Evolutionary conservation across 495 filamentous ascomycete species (phyloP).

Genomic region (Neurospora pannonica): DNA sequence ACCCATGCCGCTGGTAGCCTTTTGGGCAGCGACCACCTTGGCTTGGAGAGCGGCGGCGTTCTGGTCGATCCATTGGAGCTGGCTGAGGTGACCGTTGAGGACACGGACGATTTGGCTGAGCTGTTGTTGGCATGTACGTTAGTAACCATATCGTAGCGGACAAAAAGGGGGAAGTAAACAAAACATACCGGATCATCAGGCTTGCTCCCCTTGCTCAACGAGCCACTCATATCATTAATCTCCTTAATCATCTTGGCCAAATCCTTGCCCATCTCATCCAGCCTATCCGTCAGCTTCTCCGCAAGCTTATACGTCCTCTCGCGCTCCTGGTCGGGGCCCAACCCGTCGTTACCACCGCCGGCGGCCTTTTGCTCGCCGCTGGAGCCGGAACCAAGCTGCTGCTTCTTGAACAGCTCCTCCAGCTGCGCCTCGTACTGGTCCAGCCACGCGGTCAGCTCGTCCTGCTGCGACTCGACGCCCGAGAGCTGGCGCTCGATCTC

Average conservation of each 20-base stretch:
- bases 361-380: slow-evolving; percentile 19
- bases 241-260: slow-evolving; percentile 93
- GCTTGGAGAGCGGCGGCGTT: slow-evolving; percentile 68
- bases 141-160: not conserved
- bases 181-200: slow-evolving; percentile 78
- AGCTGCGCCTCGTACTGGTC: slow-evolving; percentile 86
- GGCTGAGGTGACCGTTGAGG: slow-evolving; percentile 80
- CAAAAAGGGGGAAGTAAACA: slow-evolving; percentile 12
- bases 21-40: slow-evolving; percentile 72
- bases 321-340: slow-evolving; percentile 86
- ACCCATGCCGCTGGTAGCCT: slow-evolving; percentile 58
- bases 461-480: slow-evolving; percentile 82
- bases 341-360: slow-evolving; percentile 45
- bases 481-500: slow-evolving; percentile 87
- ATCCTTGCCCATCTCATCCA: slow-evolving; percentile 88
- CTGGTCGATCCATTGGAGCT: slow-evolving; percentile 84
- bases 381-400: slow-evolving; percentile 17
- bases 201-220: slow-evolving; percentile 77
- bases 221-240: slow-evolving; percentile 78
- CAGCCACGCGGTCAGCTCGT: slow-evolving; percentile 73
- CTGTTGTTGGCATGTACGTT: slow-evolving; percentile 30
- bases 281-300: slow-evolving; percentile 75
- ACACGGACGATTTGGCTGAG: slow-evolving; percentile 89
- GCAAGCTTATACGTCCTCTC: slow-evolving; percentile 90
- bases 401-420: slow-evolving; percentile 70